Percentiles rank a stretch among this genome's conserved stretches.
Conservation (phyloP, 257 asterid genomes). For the Petunia secreta region DNA sequence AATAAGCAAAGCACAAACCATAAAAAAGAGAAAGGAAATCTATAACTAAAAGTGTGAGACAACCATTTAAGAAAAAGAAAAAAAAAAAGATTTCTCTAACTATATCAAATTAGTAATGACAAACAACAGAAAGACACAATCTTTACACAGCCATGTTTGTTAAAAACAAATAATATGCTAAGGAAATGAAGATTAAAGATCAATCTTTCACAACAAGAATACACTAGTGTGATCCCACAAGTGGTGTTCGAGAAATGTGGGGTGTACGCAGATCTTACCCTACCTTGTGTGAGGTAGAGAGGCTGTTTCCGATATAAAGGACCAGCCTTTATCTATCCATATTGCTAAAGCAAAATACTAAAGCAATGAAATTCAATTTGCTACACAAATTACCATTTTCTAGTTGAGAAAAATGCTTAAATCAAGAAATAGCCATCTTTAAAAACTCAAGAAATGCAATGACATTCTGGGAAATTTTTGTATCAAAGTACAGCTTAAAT, state of each 20-base stretch:
- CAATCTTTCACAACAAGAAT: neutral
- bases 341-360: slow-evolving; percentile 14
- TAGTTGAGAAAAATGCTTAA: slow-evolving; percentile 5
- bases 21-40: neutral
- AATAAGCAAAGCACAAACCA: neutral
- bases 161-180: neutral
- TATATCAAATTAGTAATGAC: neutral
- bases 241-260: no score
- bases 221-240: no score
- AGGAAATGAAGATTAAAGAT: neutral
- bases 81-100: neutral
- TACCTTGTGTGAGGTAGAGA: no score
- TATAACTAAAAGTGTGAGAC: neutral
- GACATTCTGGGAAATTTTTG: neutral
- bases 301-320: neutral
- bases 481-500: neutral
- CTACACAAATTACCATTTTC: neutral
- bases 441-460: slow-evolving; percentile 11
- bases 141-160: neutral
- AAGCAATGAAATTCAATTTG: neutral
- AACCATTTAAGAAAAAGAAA: neutral
- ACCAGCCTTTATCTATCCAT: neutral
- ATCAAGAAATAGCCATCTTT: neutral
- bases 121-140: neutral
- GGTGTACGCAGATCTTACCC: no score